phyloP scores from a whole-genome alignment of 345 rosid species.

The Leavenworthia alabamica region DNA sequence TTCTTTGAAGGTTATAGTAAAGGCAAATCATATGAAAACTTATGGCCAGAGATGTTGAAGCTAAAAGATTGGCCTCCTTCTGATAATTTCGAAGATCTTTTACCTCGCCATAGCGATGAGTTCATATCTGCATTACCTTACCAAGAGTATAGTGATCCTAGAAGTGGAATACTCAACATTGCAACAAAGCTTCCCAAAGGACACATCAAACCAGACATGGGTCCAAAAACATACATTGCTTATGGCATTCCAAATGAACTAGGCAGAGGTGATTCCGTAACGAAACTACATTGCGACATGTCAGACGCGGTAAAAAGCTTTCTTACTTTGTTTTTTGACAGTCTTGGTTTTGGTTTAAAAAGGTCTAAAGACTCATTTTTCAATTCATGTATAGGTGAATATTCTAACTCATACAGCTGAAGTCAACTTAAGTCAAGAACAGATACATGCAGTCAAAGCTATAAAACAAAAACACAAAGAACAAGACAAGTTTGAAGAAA shows the following conservation, averaged over 20 bases:
- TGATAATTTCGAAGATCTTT: constrained; percentile 67
- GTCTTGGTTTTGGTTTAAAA: too few relatives aligned
- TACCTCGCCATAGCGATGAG: constrained; percentile 85
- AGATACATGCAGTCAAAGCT: constrained; percentile 36
- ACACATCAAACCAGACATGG: constrained; percentile 73
- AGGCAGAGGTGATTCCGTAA: constrained; percentile 92
- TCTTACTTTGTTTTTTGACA: too few relatives aligned
- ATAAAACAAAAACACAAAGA: constrained; percentile 53
- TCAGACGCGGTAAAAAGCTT: constrained; percentile 78
- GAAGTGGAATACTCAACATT: constrained; percentile 47
- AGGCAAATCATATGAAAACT: constrained; percentile 65
- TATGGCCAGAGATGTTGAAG: constrained; percentile 95
- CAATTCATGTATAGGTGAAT: too few relatives aligned
- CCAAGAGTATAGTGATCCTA: too few relatives aligned
- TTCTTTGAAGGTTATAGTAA: constrained; percentile 75
- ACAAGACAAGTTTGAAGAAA: constrained; percentile 37
- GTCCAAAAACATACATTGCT: constrained; percentile 90
- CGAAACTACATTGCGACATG: constrained; percentile 90
- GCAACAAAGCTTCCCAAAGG: constrained; percentile 64
- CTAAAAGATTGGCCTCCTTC: constrained; percentile 98
- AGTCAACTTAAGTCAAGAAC: constrained; percentile 43
- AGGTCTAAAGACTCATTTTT: too few relatives aligned
- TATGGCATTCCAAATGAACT: constrained; percentile 72
- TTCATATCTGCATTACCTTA: constrained; percentile 43
- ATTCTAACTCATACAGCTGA: constrained; percentile 74